Base-by-base conservation (phyloP, 2,329 filamentous ascomycete genomes). In the Penicillium brevicompactum region DNA sequence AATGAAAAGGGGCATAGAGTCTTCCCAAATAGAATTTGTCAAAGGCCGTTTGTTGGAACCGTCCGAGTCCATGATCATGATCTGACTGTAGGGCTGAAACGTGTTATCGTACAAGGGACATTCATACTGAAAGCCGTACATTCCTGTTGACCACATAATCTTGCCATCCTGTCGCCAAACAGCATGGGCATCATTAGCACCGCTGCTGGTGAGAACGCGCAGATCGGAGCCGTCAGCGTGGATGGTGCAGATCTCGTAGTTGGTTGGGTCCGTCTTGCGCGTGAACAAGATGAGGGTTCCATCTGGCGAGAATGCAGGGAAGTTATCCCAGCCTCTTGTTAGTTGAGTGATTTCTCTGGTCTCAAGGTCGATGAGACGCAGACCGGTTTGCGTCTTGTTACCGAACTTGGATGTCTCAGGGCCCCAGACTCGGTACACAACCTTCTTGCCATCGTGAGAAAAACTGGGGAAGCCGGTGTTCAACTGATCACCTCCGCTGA, bases 81-180 rank as follows among this genome's bases (percentile, higher is more conserved):
- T 75, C 67, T 78, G 75, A 0, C 76, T 76, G 43, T 78, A 78
- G 0, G 75, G 77, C 63, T 80, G 74, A 60, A 78, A 79, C 1
- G 76, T 78, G 34, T 76, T 56, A 49, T 79, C 76, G 48, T 74
- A 79, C 1, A 73, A 59, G 0, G 72, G 67, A 10, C 69, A 67
- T 66, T 80, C 77, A 41, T 75, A 71, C 34, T 74, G 67, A 64
- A 78, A 79, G 2, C 76, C 77, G 50, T 73, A 79, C 73, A 74
- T 74, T 4, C 76, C 76, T 9, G 66, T 76, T 6, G 62, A 71
- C 40, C 70, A 80, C 58, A 76, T 56, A 34, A 80, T 78, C 5
- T 69, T 67, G 7, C 75, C 74, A 63, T 79, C 76, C 1, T 68
- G 63, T 0, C 71, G 69, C 76, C 77, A 79, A 1, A 78, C 74